These are phyloP conservation scores for Podospora australis DNA, from an alignment of 495 filamentous ascomycete genomes.

Conservation along the genomic window DNA sequence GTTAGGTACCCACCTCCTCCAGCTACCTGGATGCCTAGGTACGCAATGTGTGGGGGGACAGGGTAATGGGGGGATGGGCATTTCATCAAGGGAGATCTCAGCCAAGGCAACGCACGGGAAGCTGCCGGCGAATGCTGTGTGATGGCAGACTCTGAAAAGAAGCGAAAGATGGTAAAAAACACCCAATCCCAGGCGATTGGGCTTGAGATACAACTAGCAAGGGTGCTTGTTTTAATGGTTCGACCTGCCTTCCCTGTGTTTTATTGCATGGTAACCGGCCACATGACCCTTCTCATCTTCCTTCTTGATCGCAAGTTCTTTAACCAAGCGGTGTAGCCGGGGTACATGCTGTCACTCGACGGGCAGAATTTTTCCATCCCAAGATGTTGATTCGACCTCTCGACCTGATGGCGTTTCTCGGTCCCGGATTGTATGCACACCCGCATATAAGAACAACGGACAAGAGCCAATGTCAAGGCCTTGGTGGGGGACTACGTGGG, in stretches of 20 bases:
- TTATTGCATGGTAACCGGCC: not conserved
- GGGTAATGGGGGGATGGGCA: too few species aligned
- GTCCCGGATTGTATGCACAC: not conserved
- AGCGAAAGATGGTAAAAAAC: too few species aligned
- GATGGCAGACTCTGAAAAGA: not conserved
- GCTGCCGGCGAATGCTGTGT: not conserved
- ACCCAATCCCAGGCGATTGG: too few species aligned
- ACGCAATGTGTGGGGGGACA: too few species aligned
- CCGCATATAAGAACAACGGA: not conserved
- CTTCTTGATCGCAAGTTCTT: not conserved
- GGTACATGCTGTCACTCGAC: conserved; percentile 5
- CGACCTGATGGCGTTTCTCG: not conserved
- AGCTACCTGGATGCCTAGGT: too few species aligned
- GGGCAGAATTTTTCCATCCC: conserved; percentile 7
- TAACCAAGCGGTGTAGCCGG: conserved; percentile 10
- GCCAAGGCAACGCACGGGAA: not conserved
- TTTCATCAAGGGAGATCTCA: too few species aligned
- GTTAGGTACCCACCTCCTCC: too few species aligned
- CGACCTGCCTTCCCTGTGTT: not conserved
- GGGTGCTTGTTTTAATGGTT: too few species aligned
- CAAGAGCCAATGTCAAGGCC: not conserved
- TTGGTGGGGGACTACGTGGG: not conserved
- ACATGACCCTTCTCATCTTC: conserved; percentile 10
- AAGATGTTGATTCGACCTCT: conserved; percentile 6
- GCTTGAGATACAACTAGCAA: too few species aligned